Evolutionary conservation across 2,329 filamentous ascomycete species (phyloP).

Genomic region (Venturia aucupariae): DNA sequence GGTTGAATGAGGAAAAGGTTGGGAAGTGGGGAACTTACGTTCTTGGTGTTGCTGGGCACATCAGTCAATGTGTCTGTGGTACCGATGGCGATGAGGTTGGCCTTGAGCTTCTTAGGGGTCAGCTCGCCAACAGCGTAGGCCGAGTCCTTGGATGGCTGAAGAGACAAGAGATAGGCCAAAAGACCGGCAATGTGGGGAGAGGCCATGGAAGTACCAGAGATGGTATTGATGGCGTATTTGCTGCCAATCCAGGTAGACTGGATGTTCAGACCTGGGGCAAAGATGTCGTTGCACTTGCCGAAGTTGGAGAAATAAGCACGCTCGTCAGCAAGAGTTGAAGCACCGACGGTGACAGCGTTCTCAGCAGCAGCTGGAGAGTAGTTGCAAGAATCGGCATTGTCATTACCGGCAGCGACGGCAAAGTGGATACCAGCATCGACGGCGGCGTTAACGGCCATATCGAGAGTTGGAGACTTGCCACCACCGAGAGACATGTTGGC

Average conservation of each 20-base stretch:
- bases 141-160: constrained; percentile 83
- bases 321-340: constrained; percentile 84
- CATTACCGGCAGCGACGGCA: constrained; percentile 94
- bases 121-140: constrained; percentile 84
- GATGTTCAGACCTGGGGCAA: constrained; percentile 93
- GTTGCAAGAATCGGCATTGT: constrained; percentile 98
- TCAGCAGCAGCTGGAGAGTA: constrained; percentile 92
- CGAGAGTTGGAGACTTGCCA: constrained; percentile 88
- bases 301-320: constrained; percentile 99
- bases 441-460: constrained; percentile 87
- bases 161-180: constrained; percentile 93
- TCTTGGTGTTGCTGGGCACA: constrained; percentile 77
- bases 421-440: constrained; percentile 92
- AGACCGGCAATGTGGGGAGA: constrained; percentile 96
- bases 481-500: constrained; percentile 99
- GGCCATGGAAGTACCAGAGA: constrained; percentile 98
- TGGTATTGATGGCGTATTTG: constrained; percentile 94
- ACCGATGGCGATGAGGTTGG: constrained; percentile 71
- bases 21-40: constrained; percentile 47
- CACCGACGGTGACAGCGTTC: constrained; percentile 91
- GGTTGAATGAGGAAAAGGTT: neutral
- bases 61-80: constrained; percentile 71
- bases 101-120: constrained; percentile 90
- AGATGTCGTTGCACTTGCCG: constrained; percentile 99
- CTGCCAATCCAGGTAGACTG: constrained; percentile 97